A percentile compares a stretch with the other conserved stretches of the same genome.
Evolutionary conservation across 805 yeast genomes (phyloP).

Genomic region (Spathaspora girioi): DNA sequence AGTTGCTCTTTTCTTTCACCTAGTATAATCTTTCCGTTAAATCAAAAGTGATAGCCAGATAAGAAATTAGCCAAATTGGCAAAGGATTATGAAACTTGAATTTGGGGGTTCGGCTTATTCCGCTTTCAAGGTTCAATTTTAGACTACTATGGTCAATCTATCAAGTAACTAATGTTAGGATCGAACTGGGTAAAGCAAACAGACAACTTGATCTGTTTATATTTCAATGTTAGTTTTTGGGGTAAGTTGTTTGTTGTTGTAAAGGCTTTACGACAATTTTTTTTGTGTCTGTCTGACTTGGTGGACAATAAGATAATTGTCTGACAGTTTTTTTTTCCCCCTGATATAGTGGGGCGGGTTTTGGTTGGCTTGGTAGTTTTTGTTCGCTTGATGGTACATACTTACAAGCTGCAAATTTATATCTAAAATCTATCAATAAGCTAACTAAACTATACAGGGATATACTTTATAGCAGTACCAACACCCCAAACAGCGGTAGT

Average conservation of each 20-base stretch:
- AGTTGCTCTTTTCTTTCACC: no score
- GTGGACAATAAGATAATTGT: not conserved
- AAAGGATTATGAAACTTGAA: no score
- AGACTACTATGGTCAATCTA: no score
- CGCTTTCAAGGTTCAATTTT: no score
- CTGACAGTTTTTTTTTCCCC: not conserved
- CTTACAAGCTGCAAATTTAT: not conserved
- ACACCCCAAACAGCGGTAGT: constrained; percentile 48
- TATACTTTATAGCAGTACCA: constrained; percentile 17
- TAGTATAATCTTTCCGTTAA: no score
- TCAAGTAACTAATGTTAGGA: not conserved
- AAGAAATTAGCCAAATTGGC: no score
- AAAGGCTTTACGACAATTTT: not conserved
- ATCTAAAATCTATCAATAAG: not conserved
- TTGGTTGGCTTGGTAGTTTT: no score
- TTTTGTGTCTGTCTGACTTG: not conserved
- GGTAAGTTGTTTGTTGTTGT: not conserved
- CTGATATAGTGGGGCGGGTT: no score
- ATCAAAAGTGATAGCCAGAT: no score
- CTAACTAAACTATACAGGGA: constrained; percentile 1
- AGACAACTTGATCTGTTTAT: not conserved
- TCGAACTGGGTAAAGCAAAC: not conserved
- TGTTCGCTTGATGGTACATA: not conserved
- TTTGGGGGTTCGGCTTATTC: no score
- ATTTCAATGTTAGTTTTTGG: not conserved